Percentiles rank a stretch among this genome's conserved stretches.
These are phyloP conservation scores for Psidium friedrichsthalianum DNA, from an alignment of 345 rosid species.

Conservation along the genomic window DNA sequence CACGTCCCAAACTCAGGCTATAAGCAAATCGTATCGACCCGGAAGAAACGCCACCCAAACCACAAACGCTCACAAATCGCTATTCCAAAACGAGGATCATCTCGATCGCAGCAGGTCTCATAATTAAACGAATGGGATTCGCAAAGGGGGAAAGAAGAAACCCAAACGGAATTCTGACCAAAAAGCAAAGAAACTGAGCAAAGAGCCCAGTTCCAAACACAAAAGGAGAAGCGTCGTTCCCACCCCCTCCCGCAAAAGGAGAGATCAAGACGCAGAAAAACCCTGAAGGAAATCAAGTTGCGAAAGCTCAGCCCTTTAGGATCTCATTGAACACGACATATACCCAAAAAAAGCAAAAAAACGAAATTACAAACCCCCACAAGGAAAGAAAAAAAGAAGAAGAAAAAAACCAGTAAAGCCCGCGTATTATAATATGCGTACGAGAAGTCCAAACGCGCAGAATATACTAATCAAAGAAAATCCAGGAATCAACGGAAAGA, in stretches of 20 bases:
- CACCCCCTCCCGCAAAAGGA: background rate
- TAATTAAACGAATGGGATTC: background rate
- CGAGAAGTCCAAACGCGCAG: background rate
- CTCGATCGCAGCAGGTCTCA: background rate
- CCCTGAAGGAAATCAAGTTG: background rate
- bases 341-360: background rate
- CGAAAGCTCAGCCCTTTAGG: background rate
- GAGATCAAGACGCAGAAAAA: slow-evolving; percentile 6
- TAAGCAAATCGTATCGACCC: background rate
- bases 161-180: background rate
- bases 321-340: background rate
- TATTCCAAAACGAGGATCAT: background rate
- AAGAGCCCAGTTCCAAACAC: background rate
- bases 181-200: background rate
- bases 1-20: background rate
- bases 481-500: no score
- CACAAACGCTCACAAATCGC: background rate
- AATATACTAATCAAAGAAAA: background rate
- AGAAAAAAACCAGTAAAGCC: background rate
- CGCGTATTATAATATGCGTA: background rate
- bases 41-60: background rate
- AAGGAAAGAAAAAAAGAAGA: background rate
- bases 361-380: background rate
- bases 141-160: background rate
- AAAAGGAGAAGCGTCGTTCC: background rate